A percentile compares a stretch with the other conserved stretches of the same genome.
Evolutionary conservation across 2,329 filamentous ascomycete genomes (phyloP).

Genomic region (Stagonosporopsis vannaccii): DNA sequence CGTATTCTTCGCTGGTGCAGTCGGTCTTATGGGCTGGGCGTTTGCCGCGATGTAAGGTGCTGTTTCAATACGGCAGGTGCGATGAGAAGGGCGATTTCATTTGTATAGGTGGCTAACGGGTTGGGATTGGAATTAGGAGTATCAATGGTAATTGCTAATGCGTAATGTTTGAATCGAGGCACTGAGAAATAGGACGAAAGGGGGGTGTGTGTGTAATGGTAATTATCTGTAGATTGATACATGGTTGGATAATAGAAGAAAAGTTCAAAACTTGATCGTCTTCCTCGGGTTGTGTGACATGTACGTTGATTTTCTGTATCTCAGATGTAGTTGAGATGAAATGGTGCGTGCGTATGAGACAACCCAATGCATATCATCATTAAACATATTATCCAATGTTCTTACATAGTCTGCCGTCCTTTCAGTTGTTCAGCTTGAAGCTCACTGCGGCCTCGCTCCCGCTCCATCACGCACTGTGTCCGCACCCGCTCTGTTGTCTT

Average conservation of each 20-base stretch:
- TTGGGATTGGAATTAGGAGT: constrained; percentile 1
- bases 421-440: not conserved
- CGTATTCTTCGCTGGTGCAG: constrained; percentile 11
- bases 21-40: constrained; percentile 17
- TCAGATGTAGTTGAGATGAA: no score
- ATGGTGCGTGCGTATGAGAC: no score
- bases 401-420: not conserved
- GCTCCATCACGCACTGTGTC: not conserved
- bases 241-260: not conserved
- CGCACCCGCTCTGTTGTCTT: not conserved
- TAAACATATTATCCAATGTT: not conserved
- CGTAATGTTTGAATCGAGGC: not conserved
- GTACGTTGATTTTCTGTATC: no score
- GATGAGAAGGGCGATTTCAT: not conserved
- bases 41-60: constrained; percentile 18
- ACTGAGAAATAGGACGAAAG: not conserved
- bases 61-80: no score
- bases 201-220: not conserved
- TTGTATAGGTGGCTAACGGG: constrained; percentile 6
- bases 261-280: not conserved
- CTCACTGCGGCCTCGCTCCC: not conserved
- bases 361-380: not conserved
- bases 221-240: no score
- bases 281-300: no score
- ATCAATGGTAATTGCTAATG: constrained; percentile 3